Evolutionary conservation across 352 stramenopile genomes (phyloP).

Genomic region (Discostella stelligera): DNA sequence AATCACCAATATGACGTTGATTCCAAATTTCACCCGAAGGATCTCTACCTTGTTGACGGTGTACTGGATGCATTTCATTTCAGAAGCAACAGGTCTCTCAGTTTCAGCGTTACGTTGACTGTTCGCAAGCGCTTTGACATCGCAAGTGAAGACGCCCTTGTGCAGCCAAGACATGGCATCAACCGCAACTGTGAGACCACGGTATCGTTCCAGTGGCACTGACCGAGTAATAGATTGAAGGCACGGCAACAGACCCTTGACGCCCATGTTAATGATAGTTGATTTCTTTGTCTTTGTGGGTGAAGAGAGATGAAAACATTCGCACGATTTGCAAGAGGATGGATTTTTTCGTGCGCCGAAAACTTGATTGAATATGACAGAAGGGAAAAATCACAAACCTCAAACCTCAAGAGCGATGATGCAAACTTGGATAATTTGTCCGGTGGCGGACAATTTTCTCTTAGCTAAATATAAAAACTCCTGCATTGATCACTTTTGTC

Average conservation of each 20-base stretch:
- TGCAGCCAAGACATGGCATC: constrained; percentile 66
- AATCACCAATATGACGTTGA: constrained; percentile 59
- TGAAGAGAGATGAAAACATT: no score
- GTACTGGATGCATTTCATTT: constrained; percentile 53
- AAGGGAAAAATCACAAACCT: neutral
- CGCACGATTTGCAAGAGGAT: no score
- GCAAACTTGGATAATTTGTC: no score
- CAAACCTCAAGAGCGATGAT: no score
- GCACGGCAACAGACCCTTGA: constrained; percentile 54
- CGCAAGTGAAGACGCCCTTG: constrained; percentile 50
- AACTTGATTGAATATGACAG: neutral
- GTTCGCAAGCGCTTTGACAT: constrained; percentile 47
- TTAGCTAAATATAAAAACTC: no score
- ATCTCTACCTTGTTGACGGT: constrained; percentile 36
- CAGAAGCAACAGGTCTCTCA: constrained; percentile 13
- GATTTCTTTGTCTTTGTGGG: neutral
- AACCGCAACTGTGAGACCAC: constrained; percentile 52
- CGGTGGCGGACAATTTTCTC: no score
- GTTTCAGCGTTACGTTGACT: constrained; percentile 26
- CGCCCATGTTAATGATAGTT: constrained; percentile 43
- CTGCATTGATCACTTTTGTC: neutral
- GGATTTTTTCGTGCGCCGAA: neutral
- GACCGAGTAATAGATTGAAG: constrained; percentile 48
- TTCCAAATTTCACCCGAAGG: constrained; percentile 33
- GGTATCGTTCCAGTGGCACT: constrained; percentile 50